These are phyloP conservation scores for Rhizoclosmatium globosum DNA, from an alignment of 192 early-diverging fungal genomes.

Conservation along the genomic window DNA sequence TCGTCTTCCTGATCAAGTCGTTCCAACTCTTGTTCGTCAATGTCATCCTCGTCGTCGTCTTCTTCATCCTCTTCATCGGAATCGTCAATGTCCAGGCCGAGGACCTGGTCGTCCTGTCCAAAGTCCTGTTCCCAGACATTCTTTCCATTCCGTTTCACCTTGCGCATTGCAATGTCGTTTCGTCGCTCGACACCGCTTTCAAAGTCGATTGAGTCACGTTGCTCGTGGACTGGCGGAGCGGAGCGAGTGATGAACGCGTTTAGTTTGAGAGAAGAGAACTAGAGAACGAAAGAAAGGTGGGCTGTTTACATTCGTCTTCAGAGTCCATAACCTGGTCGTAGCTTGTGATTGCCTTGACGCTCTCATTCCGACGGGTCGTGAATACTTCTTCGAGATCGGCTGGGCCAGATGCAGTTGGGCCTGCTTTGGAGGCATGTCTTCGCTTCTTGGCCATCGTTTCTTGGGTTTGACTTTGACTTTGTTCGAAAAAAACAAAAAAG, in stretches of 20 bases:
- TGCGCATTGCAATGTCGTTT: slow-evolving; percentile 15
- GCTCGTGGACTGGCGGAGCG: slow-evolving; percentile 44
- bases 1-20: slow-evolving; percentile 29
- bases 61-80: slow-evolving; percentile 44
- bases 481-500: slow-evolving; percentile 25
- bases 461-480: neutral
- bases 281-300: neutral
- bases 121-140: slow-evolving; percentile 48
- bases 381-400: slow-evolving; percentile 13
- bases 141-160: slow-evolving; percentile 1
- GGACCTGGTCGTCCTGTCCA: slow-evolving; percentile 77
- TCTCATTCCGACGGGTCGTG: neutral
- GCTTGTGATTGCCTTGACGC: slow-evolving; percentile 17
- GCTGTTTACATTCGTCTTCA: slow-evolving; percentile 46
- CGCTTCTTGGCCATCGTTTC: slow-evolving; percentile 20
- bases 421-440: slow-evolving; percentile 7
- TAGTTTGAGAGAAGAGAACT: neutral
- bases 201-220: slow-evolving; percentile 43
- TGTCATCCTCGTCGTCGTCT: slow-evolving; percentile 27
- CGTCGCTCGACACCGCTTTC: neutral
- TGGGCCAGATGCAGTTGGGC: neutral
- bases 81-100: slow-evolving; percentile 66
- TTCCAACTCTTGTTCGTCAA: slow-evolving; percentile 11
- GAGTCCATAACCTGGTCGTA: slow-evolving; percentile 40
- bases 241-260: neutral